Base-by-base conservation (phyloP, 495 filamentous ascomycete genomes). In the Penicillium argentinense region DNA sequence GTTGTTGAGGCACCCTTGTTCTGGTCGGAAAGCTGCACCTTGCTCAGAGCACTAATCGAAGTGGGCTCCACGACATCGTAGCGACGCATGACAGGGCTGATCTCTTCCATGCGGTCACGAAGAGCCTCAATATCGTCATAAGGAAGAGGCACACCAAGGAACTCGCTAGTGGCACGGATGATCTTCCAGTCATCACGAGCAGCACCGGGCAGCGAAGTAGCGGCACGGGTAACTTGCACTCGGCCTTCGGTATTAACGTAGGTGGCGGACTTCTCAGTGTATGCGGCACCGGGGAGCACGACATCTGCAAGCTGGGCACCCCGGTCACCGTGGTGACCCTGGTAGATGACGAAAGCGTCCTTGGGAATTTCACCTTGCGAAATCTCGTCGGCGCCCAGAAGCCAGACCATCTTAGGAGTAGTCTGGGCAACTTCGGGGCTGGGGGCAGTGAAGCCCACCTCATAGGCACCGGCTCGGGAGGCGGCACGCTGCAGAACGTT, bases 161-260 rank as follows among this genome's bases (percentile, higher is more conserved):
- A 95, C 68, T 97, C 95, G 65, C 85, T 89, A 47, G 76, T 77
- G 2, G 93, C 93, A 43, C 93, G 89, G 54, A 98, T 81, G 56
- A 98, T 97, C 77, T 97, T 97, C 93, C 93, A 98, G 67, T 98
- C 93, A 52, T 95, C 91, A 54, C 93, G 81, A 39, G 91, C 82
- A 44, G 90, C 93, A 45, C 93, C 93, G 36, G 88, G 86, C 43
- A 93, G 71, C 28, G 83, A 84, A 18, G 89, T 91, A 3, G 93
- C 93, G 14, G 86, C 85, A 51, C 93, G 84, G 34, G 88, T 91
- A 69, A 97, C 84, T 72, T 98, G 93, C 11, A 89, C 88, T 49
- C 93, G 86, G 30, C 93, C 93, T 67, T 98, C 93, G 8, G 93
- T 97, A 78, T 97, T 98, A 71, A 98, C 79, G 51, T 92, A 97